Conservation (phyloP, 1,284 basidiomycete species). For the Marasmius fiardii region DNA sequence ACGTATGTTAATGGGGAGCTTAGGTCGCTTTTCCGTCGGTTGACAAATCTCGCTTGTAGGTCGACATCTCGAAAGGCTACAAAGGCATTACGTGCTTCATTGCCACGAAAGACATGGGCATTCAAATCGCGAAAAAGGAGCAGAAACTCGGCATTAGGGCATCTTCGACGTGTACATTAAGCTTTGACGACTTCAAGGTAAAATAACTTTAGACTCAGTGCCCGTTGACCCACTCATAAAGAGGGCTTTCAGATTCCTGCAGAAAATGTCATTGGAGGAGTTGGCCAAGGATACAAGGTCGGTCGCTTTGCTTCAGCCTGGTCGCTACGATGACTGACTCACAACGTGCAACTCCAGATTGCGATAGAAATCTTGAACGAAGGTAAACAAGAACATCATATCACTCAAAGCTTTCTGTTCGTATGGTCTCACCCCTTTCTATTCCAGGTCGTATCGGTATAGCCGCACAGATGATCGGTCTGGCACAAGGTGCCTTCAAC, state of each 20-base stretch:
- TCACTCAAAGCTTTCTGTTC: not conserved
- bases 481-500: conserved; percentile 96
- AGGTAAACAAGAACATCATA: conserved; percentile 35
- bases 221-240: not conserved
- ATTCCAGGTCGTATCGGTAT: conserved; percentile 82
- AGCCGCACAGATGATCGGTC: conserved; percentile 94
- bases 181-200: conserved; percentile 89
- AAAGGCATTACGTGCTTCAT: conserved; percentile 99
- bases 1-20: conserved; percentile 43
- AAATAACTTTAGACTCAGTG: not conserved
- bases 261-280: conserved; percentile 92
- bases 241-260: conserved; percentile 66
- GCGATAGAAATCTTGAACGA: conserved; percentile 99
- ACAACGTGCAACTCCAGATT: conserved; percentile 43
- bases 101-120: conserved; percentile 94
- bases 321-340: not conserved
- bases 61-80: conserved; percentile 94
- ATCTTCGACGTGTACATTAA: conserved; percentile 95
- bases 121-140: conserved; percentile 98
- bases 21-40: not conserved
- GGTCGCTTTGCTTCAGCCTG: not conserved
- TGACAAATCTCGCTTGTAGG: conserved; percentile 30
- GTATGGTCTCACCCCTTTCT: conserved; percentile 25
- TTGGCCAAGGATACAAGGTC: conserved; percentile 94
- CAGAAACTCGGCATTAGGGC: conserved; percentile 97